Base-by-base conservation (phyloP, 2,329 filamentous ascomycete genomes). In the Dothiorella sarmentorum region DNA sequence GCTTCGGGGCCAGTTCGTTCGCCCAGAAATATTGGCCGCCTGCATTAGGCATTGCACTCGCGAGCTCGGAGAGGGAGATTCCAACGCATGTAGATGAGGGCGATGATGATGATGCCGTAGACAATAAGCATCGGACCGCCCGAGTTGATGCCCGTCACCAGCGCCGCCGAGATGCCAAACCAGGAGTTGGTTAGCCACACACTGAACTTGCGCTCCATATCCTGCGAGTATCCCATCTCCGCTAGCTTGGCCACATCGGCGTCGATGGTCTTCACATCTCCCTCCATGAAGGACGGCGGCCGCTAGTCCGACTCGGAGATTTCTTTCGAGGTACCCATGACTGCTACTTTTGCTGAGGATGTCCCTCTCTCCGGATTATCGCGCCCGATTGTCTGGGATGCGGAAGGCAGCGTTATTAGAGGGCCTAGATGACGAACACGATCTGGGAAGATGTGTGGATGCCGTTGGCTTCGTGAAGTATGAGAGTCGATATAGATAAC, bases 21-120 rank as follows among this genome's bases (percentile, higher is more conserved):
- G 78, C 75, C 78, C 78, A 81, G 62, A 79, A 80, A 63, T 81
- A 81, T 65, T 80, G 76, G 0, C 79, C 79, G 22, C 78, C 79
- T 5, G 79, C 75, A 67, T 80, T 80, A 3, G 78, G 79, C 64
- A 79, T 68, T 9, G 78, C 75, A 59, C 75, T 78, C 3, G 77
- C 76, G 43, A 82, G 62, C 63, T 82, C 78, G 11, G 74, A 76
- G 40, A 80, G 65, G 11, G 74, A 75, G 43, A 77, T 71, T 10
- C 72, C 78, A 10, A 81, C 76, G 58, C 75, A 78, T 1, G 70
- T 71, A 78, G 53, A 80, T 69, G 43, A 79, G 61, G 5, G 72
- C 71, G 44, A 80, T 74, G 61, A 78, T 70, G 18, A 79, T 75
- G 64, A 80, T 73, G 11, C 79, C 79, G 63, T 80, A 81, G 58